Base-by-base conservation (phyloP, 1,284 basidiomycete genomes). In the Leccinum angustisporum region DNA sequence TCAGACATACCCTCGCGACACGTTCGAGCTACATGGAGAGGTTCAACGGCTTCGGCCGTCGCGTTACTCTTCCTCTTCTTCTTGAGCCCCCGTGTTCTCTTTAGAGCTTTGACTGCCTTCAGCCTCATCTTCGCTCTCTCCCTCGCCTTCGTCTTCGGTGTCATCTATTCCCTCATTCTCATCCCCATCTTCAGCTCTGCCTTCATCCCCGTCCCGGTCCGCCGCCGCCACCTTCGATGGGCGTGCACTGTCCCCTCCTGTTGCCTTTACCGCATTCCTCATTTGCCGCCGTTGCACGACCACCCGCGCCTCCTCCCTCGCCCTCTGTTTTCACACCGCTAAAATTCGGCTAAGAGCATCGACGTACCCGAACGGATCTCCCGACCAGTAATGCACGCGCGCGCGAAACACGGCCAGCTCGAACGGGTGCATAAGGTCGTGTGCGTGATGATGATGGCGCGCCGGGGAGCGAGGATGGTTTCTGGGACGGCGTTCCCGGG, bases 271-370 rank as follows among this genome's bases (percentile, higher is more conserved):
- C 43, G 3, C 56, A 6, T 25, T 51, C 48, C 21, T 43, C 14
- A 56, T 33, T 25, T 65, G 65, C 62, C 79, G 83, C 3, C 85
- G 86, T 38, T 80, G 64, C 43, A 36, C n/a, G 25, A 68, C 59
- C 5, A 64, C 40, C 58, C 72, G 72, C 11, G 62, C 69, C 18
- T 79, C 78, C 54, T 69, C 68, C 62, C 81, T 83, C 3, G 86
- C 88, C 43, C 80, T 90, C 30, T 69, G 75, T 66, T 85, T 87
- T 68, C 95, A 98, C 72, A 81, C 88, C 43, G 80, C 84, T 61
- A 98, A 83, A 72, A 99, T 85, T 57, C 72, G 86, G 61, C 85
- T 86, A 70, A 98, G 86, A 27, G 86, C 84, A 71, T 93, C 91
- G 59, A 92, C 78, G 73, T 92, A 90, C 1, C 83, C 86, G 80